Percentiles rank a stretch among this genome's conserved stretches.
phyloP scores from a whole-genome alignment of 331 rosid genomes.

The Acacia pycnantha region DNA sequence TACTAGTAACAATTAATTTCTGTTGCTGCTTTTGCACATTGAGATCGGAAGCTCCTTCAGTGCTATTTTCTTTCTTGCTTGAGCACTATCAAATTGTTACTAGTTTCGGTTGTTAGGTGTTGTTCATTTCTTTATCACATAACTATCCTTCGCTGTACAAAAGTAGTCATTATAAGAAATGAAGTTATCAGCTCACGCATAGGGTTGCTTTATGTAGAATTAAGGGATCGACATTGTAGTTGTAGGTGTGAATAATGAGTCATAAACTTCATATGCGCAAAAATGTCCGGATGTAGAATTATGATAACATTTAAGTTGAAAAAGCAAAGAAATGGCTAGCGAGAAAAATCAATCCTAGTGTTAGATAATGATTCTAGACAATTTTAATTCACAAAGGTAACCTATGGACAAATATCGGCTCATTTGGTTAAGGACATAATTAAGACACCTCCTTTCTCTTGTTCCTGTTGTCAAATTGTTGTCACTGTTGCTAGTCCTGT shows the following conservation, averaged over 20 bases:
- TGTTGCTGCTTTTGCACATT: conserved; percentile 15
- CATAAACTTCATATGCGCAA: background rate
- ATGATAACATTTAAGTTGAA: background rate
- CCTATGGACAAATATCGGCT: conserved; percentile 3
- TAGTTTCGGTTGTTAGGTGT: background rate
- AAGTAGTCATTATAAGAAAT: background rate
- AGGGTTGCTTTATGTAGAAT: background rate
- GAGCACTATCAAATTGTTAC: background rate
- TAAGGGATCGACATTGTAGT: background rate
- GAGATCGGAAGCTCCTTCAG: background rate
- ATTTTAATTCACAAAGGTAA: conserved; percentile 2
- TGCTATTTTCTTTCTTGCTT: background rate
- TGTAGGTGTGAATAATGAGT: background rate
- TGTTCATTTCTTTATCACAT: background rate
- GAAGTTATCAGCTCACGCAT: background rate
- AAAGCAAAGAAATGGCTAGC: background rate
- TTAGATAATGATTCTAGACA: background rate
- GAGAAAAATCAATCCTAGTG: background rate
- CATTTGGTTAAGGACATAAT: background rate
- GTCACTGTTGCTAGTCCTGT: background rate
- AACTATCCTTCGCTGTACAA: background rate
- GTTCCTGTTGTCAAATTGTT: conserved; percentile 1
- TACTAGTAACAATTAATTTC: background rate
- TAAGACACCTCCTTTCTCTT: background rate
- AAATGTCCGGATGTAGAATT: conserved; percentile 15